phyloP scores from a whole-genome alignment of 352 stramenopile species.

The Pythium rishiriense region DNA sequence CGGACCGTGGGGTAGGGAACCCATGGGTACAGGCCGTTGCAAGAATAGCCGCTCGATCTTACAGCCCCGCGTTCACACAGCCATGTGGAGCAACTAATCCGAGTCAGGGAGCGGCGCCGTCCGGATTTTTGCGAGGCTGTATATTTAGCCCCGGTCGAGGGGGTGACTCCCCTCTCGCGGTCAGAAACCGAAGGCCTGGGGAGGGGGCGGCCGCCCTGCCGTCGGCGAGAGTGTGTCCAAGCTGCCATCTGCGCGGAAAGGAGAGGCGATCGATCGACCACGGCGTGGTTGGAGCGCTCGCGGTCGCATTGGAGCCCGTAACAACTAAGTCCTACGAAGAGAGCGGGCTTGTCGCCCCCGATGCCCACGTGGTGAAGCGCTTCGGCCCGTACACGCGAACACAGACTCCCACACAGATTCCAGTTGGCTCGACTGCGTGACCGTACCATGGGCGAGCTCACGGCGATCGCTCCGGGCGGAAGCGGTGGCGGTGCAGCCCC shows the following conservation, averaged over 20 bases:
- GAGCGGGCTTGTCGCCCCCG: background rate
- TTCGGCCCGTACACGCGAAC: background rate
- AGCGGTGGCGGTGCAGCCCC: slow-evolving; percentile 2
- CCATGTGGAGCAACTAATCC: too few relatives aligned
- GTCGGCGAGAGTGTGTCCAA: background rate
- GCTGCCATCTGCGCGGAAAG: background rate
- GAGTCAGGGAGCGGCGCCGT: too few relatives aligned
- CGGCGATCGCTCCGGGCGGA: slow-evolving; percentile 39
- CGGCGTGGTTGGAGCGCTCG: too few relatives aligned
- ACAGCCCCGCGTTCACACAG: background rate
- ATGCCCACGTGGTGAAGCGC: slow-evolving; percentile 6
- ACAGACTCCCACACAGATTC: background rate
- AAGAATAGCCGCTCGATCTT: background rate
- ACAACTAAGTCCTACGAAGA: background rate
- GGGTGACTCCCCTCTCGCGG: background rate
- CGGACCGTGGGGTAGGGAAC: too few relatives aligned
- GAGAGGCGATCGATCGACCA: background rate
- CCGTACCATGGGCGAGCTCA: slow-evolving; percentile 40
- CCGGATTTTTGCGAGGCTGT: too few relatives aligned
- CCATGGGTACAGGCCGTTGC: background rate
- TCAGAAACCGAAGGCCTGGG: slow-evolving; percentile 29
- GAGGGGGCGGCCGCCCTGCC: background rate
- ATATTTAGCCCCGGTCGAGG: background rate
- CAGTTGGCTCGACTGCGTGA: background rate
- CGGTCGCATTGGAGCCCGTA: too few relatives aligned